Percentiles rank a stretch among this genome's conserved stretches.
phyloP scores from a whole-genome alignment of 192 early-diverging fungal genomes.

The Rhizophagus clarus region DNA sequence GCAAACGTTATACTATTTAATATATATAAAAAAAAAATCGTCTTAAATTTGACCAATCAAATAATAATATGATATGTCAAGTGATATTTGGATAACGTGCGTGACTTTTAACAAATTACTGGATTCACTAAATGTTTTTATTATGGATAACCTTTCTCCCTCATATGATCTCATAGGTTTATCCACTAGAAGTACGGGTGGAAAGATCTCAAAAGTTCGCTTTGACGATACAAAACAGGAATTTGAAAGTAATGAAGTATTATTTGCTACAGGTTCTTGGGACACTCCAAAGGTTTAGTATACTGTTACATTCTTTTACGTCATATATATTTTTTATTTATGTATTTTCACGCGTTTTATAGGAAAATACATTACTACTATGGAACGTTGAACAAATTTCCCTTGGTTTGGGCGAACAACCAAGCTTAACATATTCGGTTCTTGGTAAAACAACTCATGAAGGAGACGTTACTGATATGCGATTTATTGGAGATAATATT shows the following conservation, averaged over 20 bases:
- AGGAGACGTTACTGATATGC: conserved; percentile 30
- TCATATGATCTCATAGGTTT: not conserved
- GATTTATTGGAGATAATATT: conserved; percentile 17
- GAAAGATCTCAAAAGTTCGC: conserved; percentile 34
- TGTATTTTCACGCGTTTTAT: not conserved
- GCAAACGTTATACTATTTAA: too few species aligned
- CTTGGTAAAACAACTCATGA: conserved; percentile 19
- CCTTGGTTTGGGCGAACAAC: not conserved
- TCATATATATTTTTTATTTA: too few species aligned
- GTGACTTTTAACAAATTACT: too few species aligned
- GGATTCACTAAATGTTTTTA: not conserved
- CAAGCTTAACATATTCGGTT: not conserved
- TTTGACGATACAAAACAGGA: not conserved
- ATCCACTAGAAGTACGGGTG: not conserved
- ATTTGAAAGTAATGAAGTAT: conserved; percentile 6
- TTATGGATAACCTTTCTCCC: not conserved
- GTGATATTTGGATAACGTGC: too few species aligned
- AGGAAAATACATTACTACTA: conserved; percentile 28
- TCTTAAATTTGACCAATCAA: too few species aligned
- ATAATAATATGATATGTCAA: too few species aligned
- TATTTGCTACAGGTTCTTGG: conserved; percentile 35
- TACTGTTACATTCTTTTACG: too few species aligned
- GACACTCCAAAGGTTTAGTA: conserved; percentile 30
- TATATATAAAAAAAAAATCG: too few species aligned
- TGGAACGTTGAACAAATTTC: conserved; percentile 22